Evolutionary conservation across 441 rosid species (phyloP).

Genomic region (Aleurites moluccanus): DNA sequence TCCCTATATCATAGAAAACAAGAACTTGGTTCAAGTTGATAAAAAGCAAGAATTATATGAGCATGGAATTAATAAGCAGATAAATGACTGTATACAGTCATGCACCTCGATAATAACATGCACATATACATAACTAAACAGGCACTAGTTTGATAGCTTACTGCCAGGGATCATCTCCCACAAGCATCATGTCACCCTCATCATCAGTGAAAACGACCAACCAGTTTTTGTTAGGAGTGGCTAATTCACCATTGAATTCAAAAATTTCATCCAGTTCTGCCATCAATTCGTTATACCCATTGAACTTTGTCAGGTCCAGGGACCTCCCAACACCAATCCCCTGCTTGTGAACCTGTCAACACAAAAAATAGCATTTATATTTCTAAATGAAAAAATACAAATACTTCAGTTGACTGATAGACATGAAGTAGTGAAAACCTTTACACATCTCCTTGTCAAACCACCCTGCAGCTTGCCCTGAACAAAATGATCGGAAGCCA

Average conservation of each 20-base stretch:
- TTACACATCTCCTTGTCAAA: conserved; percentile 60
- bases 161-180: conserved; percentile 99
- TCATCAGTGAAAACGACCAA: conserved; percentile 85
- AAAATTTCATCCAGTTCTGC: conserved; percentile 76
- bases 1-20: conserved; percentile 43
- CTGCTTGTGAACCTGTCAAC: conserved; percentile 78
- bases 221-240: conserved; percentile 70
- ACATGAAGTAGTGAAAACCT: conserved; percentile 30
- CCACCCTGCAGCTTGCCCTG: conserved; percentile 31
- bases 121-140: background rate
- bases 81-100: background rate
- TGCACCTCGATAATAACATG: background rate
- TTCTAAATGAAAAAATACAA: background rate
- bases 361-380: background rate
- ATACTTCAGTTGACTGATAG: too few species aligned
- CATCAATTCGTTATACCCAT: conserved; percentile 65
- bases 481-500: conserved; percentile 30
- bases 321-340: conserved; percentile 95
- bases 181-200: conserved; percentile 98
- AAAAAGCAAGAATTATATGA: background rate
- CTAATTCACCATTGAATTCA: conserved; percentile 80
- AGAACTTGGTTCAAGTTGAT: background rate
- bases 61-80: background rate
- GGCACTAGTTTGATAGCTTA: conserved; percentile 39
- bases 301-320: conserved; percentile 86